Evolutionary conservation across 1,284 basidiomycete genomes (phyloP).

Genomic region (Taiwanofungus camphoratus): DNA sequence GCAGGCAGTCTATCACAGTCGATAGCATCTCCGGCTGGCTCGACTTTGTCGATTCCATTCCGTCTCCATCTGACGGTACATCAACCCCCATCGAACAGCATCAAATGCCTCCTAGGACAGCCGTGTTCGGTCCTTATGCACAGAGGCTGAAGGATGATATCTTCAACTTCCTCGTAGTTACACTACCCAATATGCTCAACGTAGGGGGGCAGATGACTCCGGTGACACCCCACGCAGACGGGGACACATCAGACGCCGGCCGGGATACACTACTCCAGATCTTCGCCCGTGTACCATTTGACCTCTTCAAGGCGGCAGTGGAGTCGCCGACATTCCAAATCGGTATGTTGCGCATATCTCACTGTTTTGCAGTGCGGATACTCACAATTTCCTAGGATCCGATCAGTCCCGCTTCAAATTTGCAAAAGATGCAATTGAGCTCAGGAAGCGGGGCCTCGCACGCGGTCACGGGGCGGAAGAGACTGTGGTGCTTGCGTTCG

Average conservation of each 20-base stretch:
- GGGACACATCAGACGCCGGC: constrained; percentile 38
- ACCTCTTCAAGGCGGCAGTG: constrained; percentile 74
- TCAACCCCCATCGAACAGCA: constrained; percentile 38
- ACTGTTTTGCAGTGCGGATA: not conserved
- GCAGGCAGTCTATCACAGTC: constrained; percentile 66
- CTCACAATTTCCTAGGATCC: constrained; percentile 41
- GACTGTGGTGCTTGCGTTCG: constrained; percentile 83
- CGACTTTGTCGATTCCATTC: constrained; percentile 63
- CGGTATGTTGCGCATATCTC: constrained; percentile 40
- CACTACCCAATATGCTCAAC: constrained; percentile 57
- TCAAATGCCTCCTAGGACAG: constrained; percentile 38
- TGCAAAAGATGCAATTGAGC: constrained; percentile 80
- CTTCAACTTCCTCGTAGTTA: constrained; percentile 69
- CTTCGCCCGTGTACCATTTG: constrained; percentile 73
- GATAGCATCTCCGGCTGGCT: constrained; percentile 74
- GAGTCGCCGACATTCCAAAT: constrained; percentile 74
- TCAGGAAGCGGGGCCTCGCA: constrained; percentile 65
- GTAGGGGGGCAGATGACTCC: constrained; percentile 26
- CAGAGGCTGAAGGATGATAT: constrained; percentile 65
- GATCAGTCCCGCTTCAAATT: constrained; percentile 86
- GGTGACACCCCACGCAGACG: constrained; percentile 30
- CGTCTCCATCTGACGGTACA: constrained; percentile 44
- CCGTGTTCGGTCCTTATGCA: constrained; percentile 69
- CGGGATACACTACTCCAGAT: constrained; percentile 65
- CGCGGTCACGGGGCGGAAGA: constrained; percentile 65